Conservation (phyloP, 176 grass and related monocot genomes). For the Triticum aestivum region IWGSC_CS_RefSeq_v2.1 NC_057801.1:659908304-659908803, state of each 20-base stretch:
- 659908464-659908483: conserved; percentile 62
- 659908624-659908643: conserved; percentile 65
- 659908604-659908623: conserved; percentile 72
- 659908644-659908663: conserved; percentile 58
- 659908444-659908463: conserved; percentile 19
- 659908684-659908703: conserved; percentile 63
- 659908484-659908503: conserved; percentile 62
- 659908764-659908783: conserved; percentile 90
- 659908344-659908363: conserved; percentile 16
- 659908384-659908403: not conserved
- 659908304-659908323: not conserved
- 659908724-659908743: conserved; percentile 65
- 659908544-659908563: conserved; percentile 68
- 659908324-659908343: conserved; percentile 26
- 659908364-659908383: not conserved
- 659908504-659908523: conserved; percentile 70
- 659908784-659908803: conserved; percentile 63
- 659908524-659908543: conserved; percentile 79
- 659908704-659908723: conserved; percentile 66
- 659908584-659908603: conserved; percentile 66
- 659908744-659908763: conserved; percentile 65
- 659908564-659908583: conserved; percentile 48
- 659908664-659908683: conserved; percentile 68
- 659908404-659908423: conserved; percentile 13
- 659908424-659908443: not conserved